Evolutionary conservation across 139 green algal genomes (phyloP), one percentile per base, ranked within the genome.

Genomic region (Pseudopediastrum boryanum): DNA sequence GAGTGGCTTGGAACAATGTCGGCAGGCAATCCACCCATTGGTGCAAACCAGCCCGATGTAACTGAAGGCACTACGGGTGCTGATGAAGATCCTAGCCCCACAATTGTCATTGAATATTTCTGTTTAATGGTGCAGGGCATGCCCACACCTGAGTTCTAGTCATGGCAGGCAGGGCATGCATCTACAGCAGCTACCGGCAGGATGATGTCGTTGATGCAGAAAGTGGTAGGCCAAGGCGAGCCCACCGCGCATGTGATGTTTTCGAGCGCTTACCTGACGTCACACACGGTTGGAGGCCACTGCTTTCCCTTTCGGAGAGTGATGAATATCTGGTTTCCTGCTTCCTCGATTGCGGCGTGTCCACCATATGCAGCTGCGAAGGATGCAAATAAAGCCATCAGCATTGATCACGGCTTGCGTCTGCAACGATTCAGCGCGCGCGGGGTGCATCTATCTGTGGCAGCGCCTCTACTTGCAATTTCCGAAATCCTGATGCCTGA

Each of bases 261-360:
- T 31, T 31, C 10, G 13, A 31, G 10, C 38, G 59, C 65, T 6
- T 52, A 93, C 88, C 90, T 83, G 6, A 91, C 83, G 27, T 95
- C 91, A n/a, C 79, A 72, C 4, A 81, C 82, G 2, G 16, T 62
- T 0, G 91, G 91, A 12, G 90, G 90, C 69, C 87, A 93, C 23
- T 85, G 39, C 21, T 84, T 88, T 29, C 91, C 89, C 5, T 72
- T 84, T 9, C 71, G 39, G 36, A 78, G 63, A 13, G 71, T 78
- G 10, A 78, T 56, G 25, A 78, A 78, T 27, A 78, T 70, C 39
- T 78, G 71, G 12, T 61, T 50, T 12, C 71, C 71, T 4, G 59
- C 36, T 25, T 77, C 70, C 29, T 51, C 71, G 12, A 78, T 41
- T 31, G 71, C 52, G 31, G 36, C 71, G 38, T 78, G 71, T 2